Base-by-base conservation (phyloP, 257 asterid species). In the Buddleja alternifolia region DNA sequence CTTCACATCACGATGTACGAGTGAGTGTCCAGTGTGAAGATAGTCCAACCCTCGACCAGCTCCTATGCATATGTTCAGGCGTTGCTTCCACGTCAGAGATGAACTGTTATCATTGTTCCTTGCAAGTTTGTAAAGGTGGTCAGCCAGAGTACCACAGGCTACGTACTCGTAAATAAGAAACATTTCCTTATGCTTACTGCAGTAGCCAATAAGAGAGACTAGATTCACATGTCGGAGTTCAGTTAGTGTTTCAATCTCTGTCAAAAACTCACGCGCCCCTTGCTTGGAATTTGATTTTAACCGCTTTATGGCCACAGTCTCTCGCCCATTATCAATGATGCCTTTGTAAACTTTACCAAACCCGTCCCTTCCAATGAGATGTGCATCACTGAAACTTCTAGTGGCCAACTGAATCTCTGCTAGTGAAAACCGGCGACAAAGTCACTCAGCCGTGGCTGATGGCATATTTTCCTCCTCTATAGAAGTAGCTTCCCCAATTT, bases 1-100 rank as follows among this genome's bases (percentile, higher is more conserved):
- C 76, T 84, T 82, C 12, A 82, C 75, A 36, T 84, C 90, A 6
- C 82, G 81, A 60, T 84, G 89, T 71, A n/a, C n/a, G n/a, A n/a
- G n/a, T n/a, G n/a, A n/a, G n/a, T n/a, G n/a, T n/a, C n/a, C n/a
- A n/a, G n/a, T n/a, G n/a, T n/a, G n/a, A n/a, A n/a, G n/a, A n/a
- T n/a, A n/a, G n/a, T n/a, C n/a, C n/a, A n/a, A n/a, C 7, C 88
- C 85, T 32, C 67, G 74, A 25, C 81, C 88, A 51, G 80, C 81
- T 15, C 87, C 87, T 39, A 73, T 74, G 29, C 71, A 69, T 60
- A 82, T 76, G 55, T 65, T 63, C 19, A 76, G 78, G 66, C 80
- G 54, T 39, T 63, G 78, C 55, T 73, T 77, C 88, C 84, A 80
- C 15, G 79, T 46, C 17, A 75, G 79, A 44, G 72, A 61, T 11